A percentile compares a stretch with the other conserved stretches of the same genome.
These are phyloP conservation scores for Penicillium sp. DNA, from an alignment of 2,329 filamentous ascomycete species.

Conservation along the genomic window DNA sequence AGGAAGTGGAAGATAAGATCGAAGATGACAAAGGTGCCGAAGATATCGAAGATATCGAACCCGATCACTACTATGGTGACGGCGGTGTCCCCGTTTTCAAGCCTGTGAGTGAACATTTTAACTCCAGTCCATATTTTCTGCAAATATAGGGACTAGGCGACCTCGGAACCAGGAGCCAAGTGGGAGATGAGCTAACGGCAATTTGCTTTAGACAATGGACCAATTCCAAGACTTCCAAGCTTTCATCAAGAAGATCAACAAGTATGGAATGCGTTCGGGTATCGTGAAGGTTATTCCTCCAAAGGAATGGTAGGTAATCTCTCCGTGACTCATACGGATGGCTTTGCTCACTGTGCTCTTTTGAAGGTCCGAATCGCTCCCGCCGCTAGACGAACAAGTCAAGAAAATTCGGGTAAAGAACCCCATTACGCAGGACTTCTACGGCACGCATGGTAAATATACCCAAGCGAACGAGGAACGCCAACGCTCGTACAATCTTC, in stretches of 20 bases:
- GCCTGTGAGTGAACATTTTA: slow-evolving; percentile 59
- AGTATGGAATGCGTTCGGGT: slow-evolving; percentile 95
- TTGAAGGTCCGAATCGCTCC: slow-evolving; percentile 67
- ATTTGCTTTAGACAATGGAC: slow-evolving; percentile 67
- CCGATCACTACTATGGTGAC: slow-evolving; percentile 82
- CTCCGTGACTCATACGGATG: background rate
- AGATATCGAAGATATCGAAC: slow-evolving; percentile 75
- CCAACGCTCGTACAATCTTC: slow-evolving; percentile 91
- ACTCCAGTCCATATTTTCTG: background rate
- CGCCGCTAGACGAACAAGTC: slow-evolving; percentile 77
- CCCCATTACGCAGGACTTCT: slow-evolving; percentile 97
- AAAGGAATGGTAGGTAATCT: slow-evolving; percentile 76
- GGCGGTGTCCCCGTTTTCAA: slow-evolving; percentile 90
- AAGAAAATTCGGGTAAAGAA: slow-evolving; percentile 94
- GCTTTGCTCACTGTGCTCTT: slow-evolving; percentile 11
- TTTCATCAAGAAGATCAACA: slow-evolving; percentile 87
- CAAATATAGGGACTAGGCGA: too few species aligned
- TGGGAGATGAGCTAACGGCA: slow-evolving; percentile 20
- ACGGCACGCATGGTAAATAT: slow-evolving; percentile 91
- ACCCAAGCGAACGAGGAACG: slow-evolving; percentile 97
- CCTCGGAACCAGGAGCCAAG: background rate
- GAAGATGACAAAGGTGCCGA: slow-evolving; percentile 79
- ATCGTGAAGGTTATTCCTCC: slow-evolving; percentile 96
- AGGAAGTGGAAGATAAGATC: slow-evolving; percentile 60
- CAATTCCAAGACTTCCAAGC: slow-evolving; percentile 93